Percentiles rank a stretch among this genome's conserved stretches.
These are phyloP conservation scores for Lenzites betulinus DNA, from an alignment of 768 basidiomycete species.

Conservation along the genomic window DNA sequence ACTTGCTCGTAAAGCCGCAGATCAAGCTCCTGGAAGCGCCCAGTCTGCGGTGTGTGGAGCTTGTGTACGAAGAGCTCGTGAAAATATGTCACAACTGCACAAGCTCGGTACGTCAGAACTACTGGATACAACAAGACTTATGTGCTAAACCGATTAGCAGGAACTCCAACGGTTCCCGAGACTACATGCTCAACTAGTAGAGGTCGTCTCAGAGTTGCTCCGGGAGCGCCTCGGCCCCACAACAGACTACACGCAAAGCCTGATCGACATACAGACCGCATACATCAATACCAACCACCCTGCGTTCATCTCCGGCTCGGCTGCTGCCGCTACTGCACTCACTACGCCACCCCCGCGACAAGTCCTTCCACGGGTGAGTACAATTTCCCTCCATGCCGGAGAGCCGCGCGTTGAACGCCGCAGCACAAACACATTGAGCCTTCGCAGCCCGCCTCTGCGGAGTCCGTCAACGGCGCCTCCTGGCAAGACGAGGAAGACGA, in stretches of 20 bases:
- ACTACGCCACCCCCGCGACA: slow-evolving; percentile 44
- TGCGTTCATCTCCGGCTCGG: slow-evolving; percentile 82
- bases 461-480: slow-evolving; percentile 57
- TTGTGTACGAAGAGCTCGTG: slow-evolving; percentile 98
- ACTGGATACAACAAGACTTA: not conserved
- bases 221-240: slow-evolving; percentile 96
- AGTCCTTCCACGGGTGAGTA: slow-evolving; percentile 56
- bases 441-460: slow-evolving; percentile 61
- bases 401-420: slow-evolving; percentile 14
- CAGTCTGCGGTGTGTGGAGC: slow-evolving; percentile 91
- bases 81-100: slow-evolving; percentile 99
- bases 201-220: slow-evolving; percentile 94
- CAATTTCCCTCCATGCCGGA: not conserved
- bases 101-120: slow-evolving; percentile 57
- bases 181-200: slow-evolving; percentile 90
- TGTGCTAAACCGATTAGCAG: slow-evolving; percentile 40
- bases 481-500: slow-evolving; percentile 68
- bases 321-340: slow-evolving; percentile 56
- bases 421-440: slow-evolving; percentile 26
- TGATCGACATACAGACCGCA: slow-evolving; percentile 96
- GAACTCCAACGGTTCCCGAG: slow-evolving; percentile 95
- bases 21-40: slow-evolving; percentile 96
- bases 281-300: slow-evolving; percentile 99
- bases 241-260: slow-evolving; percentile 92
- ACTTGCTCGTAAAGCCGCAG: slow-evolving; percentile 95